Percentiles rank a stretch among this genome's conserved stretches.
These are phyloP conservation scores for Ceratocystis huliohia DNA, from an alignment of 2,329 filamentous ascomycete genomes.

Conservation along the genomic window DNA sequence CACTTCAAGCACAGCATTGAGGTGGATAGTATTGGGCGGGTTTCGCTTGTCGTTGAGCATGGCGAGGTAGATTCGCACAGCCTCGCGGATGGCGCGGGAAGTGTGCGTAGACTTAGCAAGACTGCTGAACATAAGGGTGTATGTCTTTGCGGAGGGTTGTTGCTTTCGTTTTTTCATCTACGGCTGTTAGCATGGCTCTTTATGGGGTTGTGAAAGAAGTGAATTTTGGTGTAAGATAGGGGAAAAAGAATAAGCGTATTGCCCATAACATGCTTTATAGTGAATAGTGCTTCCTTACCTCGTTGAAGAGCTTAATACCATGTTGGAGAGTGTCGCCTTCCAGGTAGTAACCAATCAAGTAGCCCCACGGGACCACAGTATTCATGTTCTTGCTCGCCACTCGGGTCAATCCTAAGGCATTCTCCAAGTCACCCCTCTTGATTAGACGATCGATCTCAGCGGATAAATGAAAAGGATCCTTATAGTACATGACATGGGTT, in stretches of 20 bases:
- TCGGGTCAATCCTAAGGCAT: constrained; percentile 56
- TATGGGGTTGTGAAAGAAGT: constrained; percentile 15
- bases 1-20: constrained; percentile 76
- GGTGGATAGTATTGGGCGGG: constrained; percentile 64
- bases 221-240: neutral
- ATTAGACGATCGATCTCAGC: constrained; percentile 53
- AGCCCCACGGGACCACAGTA: constrained; percentile 75
- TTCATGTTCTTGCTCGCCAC: constrained; percentile 52
- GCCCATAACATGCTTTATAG: neutral
- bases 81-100: constrained; percentile 50
- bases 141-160: constrained; percentile 68
- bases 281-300: constrained; percentile 41
- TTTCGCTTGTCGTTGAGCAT: constrained; percentile 53
- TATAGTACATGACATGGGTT: constrained; percentile 33
- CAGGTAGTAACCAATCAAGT: constrained; percentile 62
- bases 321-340: constrained; percentile 44
- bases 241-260: neutral
- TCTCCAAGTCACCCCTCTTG: constrained; percentile 44
- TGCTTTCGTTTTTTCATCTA: constrained; percentile 92
- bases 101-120: constrained; percentile 49
- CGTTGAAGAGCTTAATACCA: constrained; percentile 78
- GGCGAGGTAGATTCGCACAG: constrained; percentile 62
- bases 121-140: constrained; percentile 69
- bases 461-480: constrained; percentile 62
- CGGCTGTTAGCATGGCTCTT: constrained; percentile 21